These are phyloP conservation scores for Ophiostoma novo-ulmi DNA, from an alignment of 2,329 filamentous ascomycete species.

Conservation along the genomic window DNA sequence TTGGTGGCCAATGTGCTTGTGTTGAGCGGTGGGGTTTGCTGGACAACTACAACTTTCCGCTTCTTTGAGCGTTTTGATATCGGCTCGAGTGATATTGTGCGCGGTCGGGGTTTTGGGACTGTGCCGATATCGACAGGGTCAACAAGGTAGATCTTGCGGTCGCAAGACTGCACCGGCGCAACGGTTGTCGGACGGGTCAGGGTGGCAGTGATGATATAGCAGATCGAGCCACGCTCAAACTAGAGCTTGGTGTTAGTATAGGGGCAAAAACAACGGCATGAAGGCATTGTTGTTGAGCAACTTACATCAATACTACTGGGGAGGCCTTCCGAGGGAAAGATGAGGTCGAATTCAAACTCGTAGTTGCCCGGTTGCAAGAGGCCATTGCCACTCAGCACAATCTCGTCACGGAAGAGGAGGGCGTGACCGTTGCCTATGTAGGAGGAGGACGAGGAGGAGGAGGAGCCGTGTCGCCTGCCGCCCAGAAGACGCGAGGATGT, in stretches of 20 bases:
- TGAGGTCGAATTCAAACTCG: conserved; percentile 58
- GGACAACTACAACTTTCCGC: conserved; percentile 50
- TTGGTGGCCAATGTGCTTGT: not conserved
- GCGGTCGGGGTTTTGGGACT: conserved; percentile 67
- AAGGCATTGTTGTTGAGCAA: not conserved
- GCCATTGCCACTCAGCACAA: conserved; percentile 73
- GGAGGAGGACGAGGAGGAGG: conserved; percentile 21
- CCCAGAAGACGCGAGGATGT: conserved; percentile 36
- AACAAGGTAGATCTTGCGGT: conserved; percentile 71
- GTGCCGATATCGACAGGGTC: conserved; percentile 81
- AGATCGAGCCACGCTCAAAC: conserved; percentile 93
- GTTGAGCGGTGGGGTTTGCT: conserved; percentile 36
- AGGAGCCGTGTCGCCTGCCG: conserved; percentile 7
- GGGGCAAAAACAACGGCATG: not conserved
- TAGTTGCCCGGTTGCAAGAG: conserved; percentile 68
- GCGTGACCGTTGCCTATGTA: conserved; percentile 73
- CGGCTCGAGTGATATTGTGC: conserved; percentile 81
- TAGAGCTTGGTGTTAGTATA: conserved; percentile 36
- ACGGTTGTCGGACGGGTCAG: conserved; percentile 85
- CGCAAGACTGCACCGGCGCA: conserved; percentile 70
- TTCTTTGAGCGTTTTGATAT: conserved; percentile 66
- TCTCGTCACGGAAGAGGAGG: conserved; percentile 78
- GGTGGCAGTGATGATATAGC: conserved; percentile 85
- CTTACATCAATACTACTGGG: conserved; percentile 84
- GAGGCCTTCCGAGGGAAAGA: conserved; percentile 40